These are phyloP conservation scores for Metarhizium robertsii DNA, from an alignment of 2,329 filamentous ascomycete genomes.

Conservation along the genomic window DNA sequence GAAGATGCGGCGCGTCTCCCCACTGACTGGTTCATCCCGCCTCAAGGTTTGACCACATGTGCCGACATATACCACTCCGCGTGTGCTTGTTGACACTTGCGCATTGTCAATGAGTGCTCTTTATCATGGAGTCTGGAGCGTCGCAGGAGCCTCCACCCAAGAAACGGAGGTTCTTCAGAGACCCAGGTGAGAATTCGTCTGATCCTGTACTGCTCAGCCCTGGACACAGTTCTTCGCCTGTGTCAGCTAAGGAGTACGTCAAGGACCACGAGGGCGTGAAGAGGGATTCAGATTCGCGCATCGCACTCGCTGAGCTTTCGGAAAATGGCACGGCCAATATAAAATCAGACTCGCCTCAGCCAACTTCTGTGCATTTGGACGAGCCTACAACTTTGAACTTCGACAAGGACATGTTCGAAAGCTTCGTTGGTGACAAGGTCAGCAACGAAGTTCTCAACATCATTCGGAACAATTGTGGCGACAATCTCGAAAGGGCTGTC, in stretches of 20 bases:
- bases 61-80: not conserved
- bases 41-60: not conserved
- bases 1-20: conserved; percentile 28
- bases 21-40: conserved; percentile 2
- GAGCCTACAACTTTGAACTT: conserved; percentile 31
- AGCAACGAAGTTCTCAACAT: conserved; percentile 34
- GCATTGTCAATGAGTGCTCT: conserved; percentile 1
- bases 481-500: conserved; percentile 52
- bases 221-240: conserved; percentile 14
- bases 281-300: conserved; percentile 10
- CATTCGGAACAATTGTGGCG: conserved; percentile 45
- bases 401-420: conserved; percentile 48
- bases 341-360: conserved; percentile 6
- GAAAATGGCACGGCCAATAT: conserved; percentile 5
- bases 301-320: conserved; percentile 8
- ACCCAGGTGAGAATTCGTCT: conserved; percentile 20
- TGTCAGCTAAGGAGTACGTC: conserved; percentile 15
- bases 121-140: conserved; percentile 28
- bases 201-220: conserved; percentile 15
- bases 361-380: conserved; percentile 12
- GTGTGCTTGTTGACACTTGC: not conserved
- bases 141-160: conserved; percentile 36
- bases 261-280: conserved; percentile 13
- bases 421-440: conserved; percentile 50
- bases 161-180: conserved; percentile 29